Base-by-base conservation (phyloP, 192 early-diverging fungal species). In the Entomortierella lignicola region DNA sequence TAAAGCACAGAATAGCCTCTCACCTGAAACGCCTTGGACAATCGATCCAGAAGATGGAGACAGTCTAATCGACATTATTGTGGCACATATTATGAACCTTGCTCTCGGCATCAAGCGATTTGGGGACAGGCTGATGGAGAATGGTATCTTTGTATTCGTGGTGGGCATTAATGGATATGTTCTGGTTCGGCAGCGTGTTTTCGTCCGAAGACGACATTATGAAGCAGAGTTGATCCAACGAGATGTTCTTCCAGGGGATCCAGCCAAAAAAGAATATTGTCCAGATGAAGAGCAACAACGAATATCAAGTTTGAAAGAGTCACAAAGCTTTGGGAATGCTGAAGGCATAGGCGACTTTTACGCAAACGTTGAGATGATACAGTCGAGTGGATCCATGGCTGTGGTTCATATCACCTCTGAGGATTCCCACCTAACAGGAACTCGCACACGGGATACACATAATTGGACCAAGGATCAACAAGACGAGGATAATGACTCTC, bases 91-190 rank as follows among this genome's bases (percentile, higher is more conserved):
- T 6, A 64, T 77, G 66, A 63, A 61, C 4, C 17, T 60, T 13
- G 61, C 66, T 8, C 52, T 77, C n/a, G 66, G 74, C 23, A 64
- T 77, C 47, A 63, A 53, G 55, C 61, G 69, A 25, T 63, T 77
- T 51, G 74, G 62, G 26, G 74, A 77, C 55, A 58, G 61, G 55
- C 47, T 77, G 4, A 77, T 77, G 74, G 66, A 77, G 31, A 60
- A 69, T 31, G 74, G 74, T 6, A 77, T 77, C 11, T 77, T 69
- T 69, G 30, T 69, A 12, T 77, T 77, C 64, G 50, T 77, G 7
- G 66, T 29, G 4, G 66, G 74, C 29, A 64, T 77, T 30, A 77
- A 77, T 66, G 66, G 74, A 17, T 69, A 30, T 54, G 60, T 69
- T 0, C 39, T 69, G 26, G 48, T 77, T 2, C 55, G 74, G 15